Conservation (phyloP, 1,284 basidiomycete species). For the Thecaphora thlaspeos region DNA sequence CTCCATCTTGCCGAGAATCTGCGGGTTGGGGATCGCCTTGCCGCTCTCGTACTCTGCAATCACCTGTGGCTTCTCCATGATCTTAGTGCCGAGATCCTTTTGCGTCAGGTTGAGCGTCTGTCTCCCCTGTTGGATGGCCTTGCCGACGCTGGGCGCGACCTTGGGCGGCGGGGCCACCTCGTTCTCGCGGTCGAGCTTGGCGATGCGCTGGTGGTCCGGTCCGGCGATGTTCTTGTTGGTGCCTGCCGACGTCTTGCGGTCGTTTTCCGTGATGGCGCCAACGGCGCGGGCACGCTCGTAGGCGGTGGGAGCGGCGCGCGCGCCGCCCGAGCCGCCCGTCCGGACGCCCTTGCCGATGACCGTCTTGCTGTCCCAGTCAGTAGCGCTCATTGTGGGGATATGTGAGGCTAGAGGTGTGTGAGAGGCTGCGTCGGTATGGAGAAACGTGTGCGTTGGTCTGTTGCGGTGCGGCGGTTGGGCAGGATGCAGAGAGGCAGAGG, state of each 20-base stretch:
- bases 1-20: conserved; percentile 89
- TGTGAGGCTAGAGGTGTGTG: no score
- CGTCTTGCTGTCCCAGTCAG: conserved; percentile 54
- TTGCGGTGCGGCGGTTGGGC: no score
- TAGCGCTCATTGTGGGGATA: conserved; percentile 23
- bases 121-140: conserved; percentile 80
- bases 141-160: conserved; percentile 75
- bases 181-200: conserved; percentile 63
- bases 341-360: conserved; percentile 76
- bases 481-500: no score
- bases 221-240: conserved; percentile 51
- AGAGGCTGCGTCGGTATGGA: no score
- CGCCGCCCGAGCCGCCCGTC: conserved; percentile 66
- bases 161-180: conserved; percentile 93
- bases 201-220: conserved; percentile 53
- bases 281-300: conserved; percentile 59
- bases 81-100: conserved; percentile 89
- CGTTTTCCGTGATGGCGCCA: conserved; percentile 60
- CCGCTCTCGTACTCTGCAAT: conserved; percentile 80
- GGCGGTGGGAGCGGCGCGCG: conserved; percentile 62
- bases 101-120: conserved; percentile 77
- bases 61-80: conserved; percentile 84
- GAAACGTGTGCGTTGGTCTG: no score
- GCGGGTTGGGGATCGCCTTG: conserved; percentile 85
- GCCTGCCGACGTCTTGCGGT: conserved; percentile 58